phyloP scores from a whole-genome alignment of 208 protist species.

The Leishmania martiniquensis region DNA sequence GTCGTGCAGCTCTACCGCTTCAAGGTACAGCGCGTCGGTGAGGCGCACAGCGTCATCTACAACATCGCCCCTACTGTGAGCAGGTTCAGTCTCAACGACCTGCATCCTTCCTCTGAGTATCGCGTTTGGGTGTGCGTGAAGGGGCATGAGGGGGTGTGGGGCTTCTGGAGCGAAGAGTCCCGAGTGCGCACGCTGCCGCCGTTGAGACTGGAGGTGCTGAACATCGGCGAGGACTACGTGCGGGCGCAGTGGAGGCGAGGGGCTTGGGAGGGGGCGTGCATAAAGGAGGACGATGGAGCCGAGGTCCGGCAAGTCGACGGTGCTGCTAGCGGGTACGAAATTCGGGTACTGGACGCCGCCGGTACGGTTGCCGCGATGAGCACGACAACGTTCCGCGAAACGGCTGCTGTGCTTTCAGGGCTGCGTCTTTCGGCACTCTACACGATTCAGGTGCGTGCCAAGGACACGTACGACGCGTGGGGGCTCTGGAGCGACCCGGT shows the following conservation, averaged over 20 bases:
- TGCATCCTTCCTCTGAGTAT: slow-evolving; percentile 88
- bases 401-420: slow-evolving; percentile 59
- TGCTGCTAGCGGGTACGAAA: slow-evolving; percentile 87
- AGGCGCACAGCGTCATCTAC: slow-evolving; percentile 62
- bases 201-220: slow-evolving; percentile 73
- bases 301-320: slow-evolving; percentile 78
- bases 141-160: slow-evolving; percentile 89
- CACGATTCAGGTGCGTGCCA: slow-evolving; percentile 85
- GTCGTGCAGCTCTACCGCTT: slow-evolving; percentile 89
- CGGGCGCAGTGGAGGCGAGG: slow-evolving; percentile 75
- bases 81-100: slow-evolving; percentile 80
- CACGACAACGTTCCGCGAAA: slow-evolving; percentile 64
- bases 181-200: slow-evolving; percentile 91
- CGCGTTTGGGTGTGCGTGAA: slow-evolving; percentile 90
- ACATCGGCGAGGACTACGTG: slow-evolving; percentile 93
- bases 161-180: slow-evolving; percentile 90
- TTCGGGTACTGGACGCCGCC: slow-evolving; percentile 70
- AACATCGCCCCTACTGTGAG: slow-evolving; percentile 82
- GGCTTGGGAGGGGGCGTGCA: slow-evolving; percentile 64
- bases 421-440: slow-evolving; percentile 79
- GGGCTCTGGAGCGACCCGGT: slow-evolving; percentile 88
- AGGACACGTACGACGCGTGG: slow-evolving; percentile 93
- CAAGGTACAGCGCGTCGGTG: slow-evolving; percentile 82
- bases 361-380: slow-evolving; percentile 62
- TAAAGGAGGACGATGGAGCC: slow-evolving; percentile 35